Base-by-base conservation (phyloP, 1,284 basidiomycete genomes). In the Taiwanofungus camphoratus region DNA sequence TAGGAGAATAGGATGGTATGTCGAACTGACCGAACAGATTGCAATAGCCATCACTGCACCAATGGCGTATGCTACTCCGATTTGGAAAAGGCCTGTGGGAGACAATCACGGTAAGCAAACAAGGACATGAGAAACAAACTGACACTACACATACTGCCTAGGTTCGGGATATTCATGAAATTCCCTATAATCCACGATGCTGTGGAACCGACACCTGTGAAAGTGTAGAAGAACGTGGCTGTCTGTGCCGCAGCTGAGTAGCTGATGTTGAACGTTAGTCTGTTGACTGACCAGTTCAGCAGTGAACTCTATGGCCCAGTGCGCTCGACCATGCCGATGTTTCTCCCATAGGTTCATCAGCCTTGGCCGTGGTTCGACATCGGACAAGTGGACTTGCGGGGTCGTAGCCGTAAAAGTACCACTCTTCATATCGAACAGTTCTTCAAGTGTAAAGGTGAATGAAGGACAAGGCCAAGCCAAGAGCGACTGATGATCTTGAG, bases 21-120 rank as follows among this genome's bases (percentile, higher is more conserved):
- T 24, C 16, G 6, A 15, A 50, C 48, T 30, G 29, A 56, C 53
- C 31, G 48, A 8, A 35, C 46, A 51, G 18, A 58, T 52, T 4
- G 61, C 59, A 27, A 87, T 54, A 1, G 83, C 82, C 36, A 85
- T 69, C 11, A 78, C 58, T 48, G 85, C 76, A 31, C 83, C 83
- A 22, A 77, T 65, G 8, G 74, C 67, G 57, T 86, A 87, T 6
- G 73, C 79, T 35, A 81, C 52, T 18, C 83, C 83, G 22, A 85
- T 65, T 36, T 82, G 78, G 27, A 79, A 59, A 8, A 82, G 34
- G 24, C 78, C 83, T 84, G 46, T 18, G 20, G 12, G 15, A 9
- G 8, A 38, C 9, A 11, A 16, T 36, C 2, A 33, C 32, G 27
- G 20, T 38, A 13, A 4, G 18, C 15, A 32, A 40, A 5, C 13